Percentiles rank a stretch among this genome's conserved stretches.
These are phyloP conservation scores for Halophytophthora polymorphica DNA, from an alignment of 352 stramenopile genomes.

Conservation along the genomic window DNA sequence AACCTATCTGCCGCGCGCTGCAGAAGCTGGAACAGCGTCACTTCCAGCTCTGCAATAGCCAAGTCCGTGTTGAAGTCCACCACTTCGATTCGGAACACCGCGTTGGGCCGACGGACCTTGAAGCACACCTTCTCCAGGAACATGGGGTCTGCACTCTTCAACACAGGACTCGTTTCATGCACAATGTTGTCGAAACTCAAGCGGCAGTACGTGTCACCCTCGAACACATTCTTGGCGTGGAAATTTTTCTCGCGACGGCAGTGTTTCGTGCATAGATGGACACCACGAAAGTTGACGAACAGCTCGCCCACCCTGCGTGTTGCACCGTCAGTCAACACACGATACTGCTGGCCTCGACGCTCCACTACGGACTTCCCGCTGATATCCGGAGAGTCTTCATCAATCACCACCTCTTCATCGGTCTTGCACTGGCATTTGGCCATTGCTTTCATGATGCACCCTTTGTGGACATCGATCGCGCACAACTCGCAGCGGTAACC, in stretches of 20 bases:
- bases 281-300: conserved; percentile 73
- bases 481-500: conserved; percentile 83
- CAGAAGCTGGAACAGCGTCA: conserved; percentile 79
- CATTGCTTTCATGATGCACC: conserved; percentile 86
- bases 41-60: conserved; percentile 58
- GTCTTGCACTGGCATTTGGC: conserved; percentile 68
- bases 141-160: conserved; percentile 86
- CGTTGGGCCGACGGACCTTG: conserved; percentile 56
- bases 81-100: conserved; percentile 62
- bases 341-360: conserved; percentile 34
- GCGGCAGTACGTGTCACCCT: conserved; percentile 83
- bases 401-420: conserved; percentile 19
- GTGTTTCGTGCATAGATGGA: conserved; percentile 85
- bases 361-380: conserved; percentile 20
- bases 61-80: conserved; percentile 84
- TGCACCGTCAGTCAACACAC: conserved; percentile 44
- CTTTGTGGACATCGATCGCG: conserved; percentile 80
- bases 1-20: conserved; percentile 72
- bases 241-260: conserved; percentile 56
- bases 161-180: conserved; percentile 78
- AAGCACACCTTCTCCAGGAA: conserved; percentile 84
- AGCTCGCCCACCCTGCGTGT: conserved; percentile 45
- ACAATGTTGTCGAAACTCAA: conserved; percentile 61
- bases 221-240: conserved; percentile 86
- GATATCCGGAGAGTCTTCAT: not conserved